Conservation (phyloP, 805 yeast genomes). For the Teunomyces funiuensis region DNA sequence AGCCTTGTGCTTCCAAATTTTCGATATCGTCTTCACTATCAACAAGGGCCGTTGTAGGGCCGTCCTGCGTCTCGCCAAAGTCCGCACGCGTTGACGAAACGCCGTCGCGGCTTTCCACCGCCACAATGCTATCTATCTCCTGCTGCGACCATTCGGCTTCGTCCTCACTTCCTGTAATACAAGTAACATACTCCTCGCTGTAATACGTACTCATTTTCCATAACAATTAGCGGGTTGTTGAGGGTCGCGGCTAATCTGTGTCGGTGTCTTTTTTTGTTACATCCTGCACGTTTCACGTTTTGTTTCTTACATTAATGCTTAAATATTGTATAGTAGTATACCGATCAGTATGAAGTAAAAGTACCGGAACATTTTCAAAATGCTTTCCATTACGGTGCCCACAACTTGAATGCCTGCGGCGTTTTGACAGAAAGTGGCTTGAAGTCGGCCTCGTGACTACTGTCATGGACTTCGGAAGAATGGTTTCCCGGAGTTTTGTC, state of each 20-base stretch:
- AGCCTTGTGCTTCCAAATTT: conserved; percentile 20
- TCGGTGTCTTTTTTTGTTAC: background rate
- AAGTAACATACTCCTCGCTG: conserved; percentile 1
- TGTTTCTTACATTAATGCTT: no score
- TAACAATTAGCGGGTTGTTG: background rate
- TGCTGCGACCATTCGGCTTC: background rate
- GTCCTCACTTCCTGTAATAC: background rate
- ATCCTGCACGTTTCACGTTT: background rate
- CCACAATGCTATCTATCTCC: background rate
- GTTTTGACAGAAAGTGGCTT: conserved; percentile 40
- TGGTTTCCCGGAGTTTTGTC: conserved; percentile 6
- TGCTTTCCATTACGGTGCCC: conserved; percentile 37
- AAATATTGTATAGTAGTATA: no score
- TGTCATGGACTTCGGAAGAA: conserved; percentile 7
- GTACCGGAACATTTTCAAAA: conserved; percentile 1
- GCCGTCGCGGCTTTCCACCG: background rate
- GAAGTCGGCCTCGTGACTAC: conserved; percentile 14
- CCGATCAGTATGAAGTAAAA: background rate
- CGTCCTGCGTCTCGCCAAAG: background rate
- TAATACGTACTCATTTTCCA: conserved; percentile 2
- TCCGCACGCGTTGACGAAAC: background rate
- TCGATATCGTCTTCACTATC: conserved; percentile 28
- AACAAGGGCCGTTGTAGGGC: conserved; percentile 12
- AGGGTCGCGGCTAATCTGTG: background rate
- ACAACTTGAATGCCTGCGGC: conserved; percentile 45